Evolutionary conservation across 495 filamentous ascomycete genomes (phyloP).

Genomic region (Talaromyces thailandensis): DNA sequence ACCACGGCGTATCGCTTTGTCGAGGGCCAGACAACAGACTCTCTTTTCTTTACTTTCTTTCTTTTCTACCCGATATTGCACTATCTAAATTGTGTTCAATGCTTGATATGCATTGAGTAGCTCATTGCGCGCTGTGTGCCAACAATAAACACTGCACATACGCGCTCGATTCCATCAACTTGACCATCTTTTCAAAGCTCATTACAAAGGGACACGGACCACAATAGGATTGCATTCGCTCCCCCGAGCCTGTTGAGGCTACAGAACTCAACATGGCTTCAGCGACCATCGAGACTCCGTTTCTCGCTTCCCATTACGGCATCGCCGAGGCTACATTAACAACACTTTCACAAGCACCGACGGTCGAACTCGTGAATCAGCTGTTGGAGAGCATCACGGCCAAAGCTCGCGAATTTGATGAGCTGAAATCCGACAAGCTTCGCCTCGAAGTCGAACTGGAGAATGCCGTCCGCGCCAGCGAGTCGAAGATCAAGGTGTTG

Average conservation of each 20-base stretch:
- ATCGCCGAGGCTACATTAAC: slow-evolving; percentile 60
- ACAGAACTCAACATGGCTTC: slow-evolving; percentile 55
- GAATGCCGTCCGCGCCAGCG: slow-evolving; percentile 69
- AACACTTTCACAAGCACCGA: slow-evolving; percentile 61
- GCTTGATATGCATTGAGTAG: neutral
- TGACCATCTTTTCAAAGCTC: too few relatives aligned
- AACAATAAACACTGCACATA: slow-evolving; percentile 12
- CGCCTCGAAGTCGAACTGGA: slow-evolving; percentile 88
- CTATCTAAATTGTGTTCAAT: neutral
- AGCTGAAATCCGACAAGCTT: slow-evolving; percentile 72
- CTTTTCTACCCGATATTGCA: neutral
- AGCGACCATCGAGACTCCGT: slow-evolving; percentile 62
- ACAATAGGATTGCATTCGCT: neutral
- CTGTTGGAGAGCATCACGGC: slow-evolving; percentile 58
- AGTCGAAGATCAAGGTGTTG: slow-evolving; percentile 70
- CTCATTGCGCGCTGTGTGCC: neutral
- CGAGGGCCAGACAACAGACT: neutral
- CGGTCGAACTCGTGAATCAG: slow-evolving; percentile 61
- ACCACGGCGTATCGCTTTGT: slow-evolving; percentile 6
- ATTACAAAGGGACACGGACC: too few relatives aligned
- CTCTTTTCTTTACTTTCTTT: neutral
- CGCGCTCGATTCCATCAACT: too few relatives aligned
- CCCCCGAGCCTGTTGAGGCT: slow-evolving; percentile 5
- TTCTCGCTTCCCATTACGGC: slow-evolving; percentile 65
- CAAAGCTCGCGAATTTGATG: slow-evolving; percentile 74